Conservation (phyloP, 2,329 filamentous ascomycete genomes). For the Neospermospora avenae region DNA sequence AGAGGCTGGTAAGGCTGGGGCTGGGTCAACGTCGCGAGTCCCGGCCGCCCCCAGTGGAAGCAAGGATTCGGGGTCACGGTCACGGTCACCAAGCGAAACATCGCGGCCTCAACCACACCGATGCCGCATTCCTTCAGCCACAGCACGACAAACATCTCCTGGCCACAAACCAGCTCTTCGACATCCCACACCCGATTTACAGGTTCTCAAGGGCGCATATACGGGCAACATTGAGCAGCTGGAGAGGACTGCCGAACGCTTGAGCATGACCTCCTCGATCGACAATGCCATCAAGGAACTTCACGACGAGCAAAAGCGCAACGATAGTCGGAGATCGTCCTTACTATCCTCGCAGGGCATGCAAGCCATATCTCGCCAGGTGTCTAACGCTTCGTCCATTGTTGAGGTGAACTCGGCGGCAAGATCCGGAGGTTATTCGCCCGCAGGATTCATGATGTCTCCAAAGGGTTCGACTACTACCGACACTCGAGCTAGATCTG, state of each 20-base stretch:
- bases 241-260: slow-evolving; percentile 70
- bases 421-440: slow-evolving; percentile 67
- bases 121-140: slow-evolving; percentile 9
- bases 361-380: slow-evolving; percentile 38
- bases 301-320: slow-evolving; percentile 67
- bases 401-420: slow-evolving; percentile 66
- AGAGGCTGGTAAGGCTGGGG: not conserved
- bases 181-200: slow-evolving; percentile 61
- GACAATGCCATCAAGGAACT: slow-evolving; percentile 74
- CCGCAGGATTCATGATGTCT: slow-evolving; percentile 64
- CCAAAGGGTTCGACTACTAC: slow-evolving; percentile 56
- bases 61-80: slow-evolving; percentile 2
- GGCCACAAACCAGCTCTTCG: slow-evolving; percentile 37
- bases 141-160: slow-evolving; percentile 27
- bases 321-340: slow-evolving; percentile 64
- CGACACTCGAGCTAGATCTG: slow-evolving; percentile 49
- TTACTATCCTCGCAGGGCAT: slow-evolving; percentile 47
- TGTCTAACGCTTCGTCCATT: slow-evolving; percentile 57
- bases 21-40: not conserved
- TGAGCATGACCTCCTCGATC: slow-evolving; percentile 71
- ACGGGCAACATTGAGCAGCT: slow-evolving; percentile 68
- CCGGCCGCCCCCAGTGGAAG: not conserved
- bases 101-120: slow-evolving; percentile 5
- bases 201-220: slow-evolving; percentile 58
- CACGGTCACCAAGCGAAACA: not conserved